Evolutionary conservation across 1,139 yeast genomes (phyloP).

Genomic region (Nakaseomyces kungkrabaensis): DNA sequence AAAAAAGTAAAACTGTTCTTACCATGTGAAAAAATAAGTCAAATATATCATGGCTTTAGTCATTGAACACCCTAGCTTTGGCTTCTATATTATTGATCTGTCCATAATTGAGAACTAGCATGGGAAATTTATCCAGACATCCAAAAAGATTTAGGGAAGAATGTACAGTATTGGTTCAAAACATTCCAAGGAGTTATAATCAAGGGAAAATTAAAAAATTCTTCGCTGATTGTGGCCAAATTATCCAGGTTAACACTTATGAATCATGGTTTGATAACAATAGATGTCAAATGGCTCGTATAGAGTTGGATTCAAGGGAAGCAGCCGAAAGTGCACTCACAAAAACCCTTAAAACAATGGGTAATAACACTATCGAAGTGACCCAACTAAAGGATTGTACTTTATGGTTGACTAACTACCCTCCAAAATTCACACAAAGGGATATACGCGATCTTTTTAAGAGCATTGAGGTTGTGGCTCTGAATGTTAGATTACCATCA

Average conservation of each 20-base stretch:
- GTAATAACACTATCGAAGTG: constrained; percentile 39
- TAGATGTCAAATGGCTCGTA: constrained; percentile 31
- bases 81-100: no score
- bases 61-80: no score
- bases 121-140: not conserved
- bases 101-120: not conserved
- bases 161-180: constrained; percentile 23
- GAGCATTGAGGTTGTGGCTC: constrained; percentile 34
- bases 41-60: no score
- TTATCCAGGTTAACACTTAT: constrained; percentile 32
- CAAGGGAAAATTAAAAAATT: constrained; percentile 31
- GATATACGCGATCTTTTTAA: constrained; percentile 38
- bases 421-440: constrained; percentile 42
- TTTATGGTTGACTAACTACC: constrained; percentile 50
- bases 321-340: constrained; percentile 54
- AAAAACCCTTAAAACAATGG: constrained; percentile 41
- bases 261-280: constrained; percentile 18
- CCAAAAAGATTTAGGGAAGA: constrained; percentile 10
- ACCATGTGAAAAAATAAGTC: not conserved
- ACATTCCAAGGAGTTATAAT: constrained; percentile 28
- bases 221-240: constrained; percentile 56
- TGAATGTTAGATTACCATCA: constrained; percentile 60
- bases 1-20: not conserved
- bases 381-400: constrained; percentile 27
- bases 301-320: constrained; percentile 47